Base-by-base conservation (phyloP, 768 basidiomycete species). In the Fomitopsis pulvina region DNA sequence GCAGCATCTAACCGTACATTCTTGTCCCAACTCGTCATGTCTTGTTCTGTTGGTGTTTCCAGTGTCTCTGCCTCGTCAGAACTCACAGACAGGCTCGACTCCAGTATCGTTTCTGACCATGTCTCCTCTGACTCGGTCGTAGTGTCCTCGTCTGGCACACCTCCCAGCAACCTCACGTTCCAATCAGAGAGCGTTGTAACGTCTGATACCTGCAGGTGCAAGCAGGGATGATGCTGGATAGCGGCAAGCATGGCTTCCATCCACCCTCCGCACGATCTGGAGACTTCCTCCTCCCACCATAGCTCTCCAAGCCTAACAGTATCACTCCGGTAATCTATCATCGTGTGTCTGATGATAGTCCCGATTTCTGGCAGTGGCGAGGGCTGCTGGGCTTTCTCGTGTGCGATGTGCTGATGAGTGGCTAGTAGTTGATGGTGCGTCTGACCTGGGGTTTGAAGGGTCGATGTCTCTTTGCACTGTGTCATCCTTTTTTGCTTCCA, bases 261-360 rank as follows among this genome's bases (percentile, higher is more conserved):
- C 75, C 76, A 80, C 0, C 82, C 83, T 7, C 80, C 80, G 50
- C 83, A 85, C 7, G 72, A 47, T 2, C 66, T 55, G 0, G 75
- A 62, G 43, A 84, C 64, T 0, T 76, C 70, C 10, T 70, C 73
- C 47, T 71, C 73, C 9, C 63, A 64, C 75, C 73, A 77, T 34
- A 74, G 58, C 41, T 72, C 71, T 24, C 65, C 63, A 9, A 71
- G 56, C 3, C 75, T 62, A 53, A 81, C 71, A 51, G 73, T 68
- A 1, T 63, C 63, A 51, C 81, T 75, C 5, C 77, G 66, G 54
- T 71, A 75, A 34, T 69, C 68, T 44, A 81, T 76, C 74, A 90
- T 81, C 51, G 69, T 76, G 3, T 62, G 54, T 60, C 75, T 72
- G 20, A 86, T 68, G 10, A 63, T 65, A 4, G 69, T 65, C 1